These are phyloP conservation scores for Bruguiera gymnorhiza DNA, from an alignment of 345 rosid species.

Conservation along the genomic window DNA sequence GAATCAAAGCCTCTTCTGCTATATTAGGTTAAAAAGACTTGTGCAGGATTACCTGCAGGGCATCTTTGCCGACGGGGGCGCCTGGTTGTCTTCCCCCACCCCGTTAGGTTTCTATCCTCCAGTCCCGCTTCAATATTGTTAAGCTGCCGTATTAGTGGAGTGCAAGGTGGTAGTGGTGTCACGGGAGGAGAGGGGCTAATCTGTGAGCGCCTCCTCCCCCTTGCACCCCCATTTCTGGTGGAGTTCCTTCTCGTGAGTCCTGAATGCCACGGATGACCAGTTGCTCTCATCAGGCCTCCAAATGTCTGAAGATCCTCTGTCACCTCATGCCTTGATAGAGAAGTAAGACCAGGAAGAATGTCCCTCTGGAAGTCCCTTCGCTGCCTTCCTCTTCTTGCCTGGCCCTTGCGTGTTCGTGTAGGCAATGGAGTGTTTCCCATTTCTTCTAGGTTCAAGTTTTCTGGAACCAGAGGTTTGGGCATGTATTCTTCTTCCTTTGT, in stretches of 20 bases:
- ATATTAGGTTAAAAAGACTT: conserved; percentile 48
- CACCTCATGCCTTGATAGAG: conserved; percentile 86
- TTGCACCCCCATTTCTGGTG: conserved; percentile 60
- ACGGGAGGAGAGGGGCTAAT: conserved; percentile 39
- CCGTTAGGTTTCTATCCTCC: conserved; percentile 74
- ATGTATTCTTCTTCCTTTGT: conserved; percentile 78
- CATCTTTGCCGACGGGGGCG: conserved; percentile 91
- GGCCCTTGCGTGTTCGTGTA: conserved; percentile 63
- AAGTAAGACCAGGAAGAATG: conserved; percentile 85
- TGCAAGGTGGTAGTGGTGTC: conserved; percentile 30
- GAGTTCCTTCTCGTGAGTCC: conserved; percentile 70
- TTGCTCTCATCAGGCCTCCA: conserved; percentile 82
- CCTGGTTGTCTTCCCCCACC: conserved; percentile 92
- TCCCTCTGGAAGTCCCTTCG: conserved; percentile 97
- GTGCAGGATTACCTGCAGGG: conserved; percentile 65
- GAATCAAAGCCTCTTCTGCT: conserved; percentile 19
- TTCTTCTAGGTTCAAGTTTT: conserved; percentile 49
- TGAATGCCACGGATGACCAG: conserved; percentile 61
- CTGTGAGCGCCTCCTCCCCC: conserved; percentile 59
- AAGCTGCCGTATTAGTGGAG: conserved; percentile 54
- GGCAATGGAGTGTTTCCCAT: conserved; percentile 30
- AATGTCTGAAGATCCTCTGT: conserved; percentile 89
- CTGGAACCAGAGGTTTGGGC: conserved; percentile 73
- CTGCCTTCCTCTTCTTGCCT: conserved; percentile 88
- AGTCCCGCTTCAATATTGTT: conserved; percentile 53